phyloP scores from a whole-genome alignment of 805 yeast genomes.

The Yamadazyma laniorum region DNA sequence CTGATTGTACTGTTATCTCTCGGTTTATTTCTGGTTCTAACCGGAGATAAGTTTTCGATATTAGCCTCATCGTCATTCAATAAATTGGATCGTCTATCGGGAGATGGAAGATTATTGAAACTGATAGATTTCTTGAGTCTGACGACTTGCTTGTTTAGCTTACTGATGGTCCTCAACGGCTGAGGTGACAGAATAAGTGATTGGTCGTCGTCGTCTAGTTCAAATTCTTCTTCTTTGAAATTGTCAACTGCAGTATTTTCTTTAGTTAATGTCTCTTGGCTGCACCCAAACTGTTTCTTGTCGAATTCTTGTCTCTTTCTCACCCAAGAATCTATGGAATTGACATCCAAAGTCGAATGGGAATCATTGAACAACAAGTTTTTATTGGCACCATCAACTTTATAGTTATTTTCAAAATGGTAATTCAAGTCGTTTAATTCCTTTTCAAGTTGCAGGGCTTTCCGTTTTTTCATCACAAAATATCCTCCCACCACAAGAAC shows the following conservation, averaged over 20 bases:
- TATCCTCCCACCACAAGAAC: conserved; percentile 16
- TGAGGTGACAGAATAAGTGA: conserved; percentile 8
- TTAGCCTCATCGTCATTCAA: conserved; percentile 13
- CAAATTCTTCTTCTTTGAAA: conserved; percentile 1
- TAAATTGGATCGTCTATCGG: conserved; percentile 6
- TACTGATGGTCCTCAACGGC: conserved; percentile 13
- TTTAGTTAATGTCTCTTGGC: conserved; percentile 13
- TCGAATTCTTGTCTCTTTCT: conserved; percentile 50
- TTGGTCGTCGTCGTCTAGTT: conserved; percentile 3
- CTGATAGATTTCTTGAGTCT: conserved; percentile 16
- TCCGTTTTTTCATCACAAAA: conserved; percentile 20
- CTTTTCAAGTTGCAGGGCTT: conserved; percentile 15
- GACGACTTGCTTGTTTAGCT: conserved; percentile 15
- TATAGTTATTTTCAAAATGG: conserved; percentile 30
- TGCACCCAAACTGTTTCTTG: conserved; percentile 16
- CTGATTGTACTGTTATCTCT: not conserved
- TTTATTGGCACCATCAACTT: conserved; percentile 12
- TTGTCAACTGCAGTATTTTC: not conserved
- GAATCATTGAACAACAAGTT: conserved; percentile 24
- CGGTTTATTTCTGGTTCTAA: not conserved
- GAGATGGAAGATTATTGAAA: conserved; percentile 12
- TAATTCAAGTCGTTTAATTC: conserved; percentile 26
- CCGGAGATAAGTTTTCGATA: conserved; percentile 8
- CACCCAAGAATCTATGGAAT: conserved; percentile 54
- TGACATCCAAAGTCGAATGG: conserved; percentile 40